phyloP scores from a whole-genome alignment of 805 yeast species.

The Yamadazyma olivae region DNA sequence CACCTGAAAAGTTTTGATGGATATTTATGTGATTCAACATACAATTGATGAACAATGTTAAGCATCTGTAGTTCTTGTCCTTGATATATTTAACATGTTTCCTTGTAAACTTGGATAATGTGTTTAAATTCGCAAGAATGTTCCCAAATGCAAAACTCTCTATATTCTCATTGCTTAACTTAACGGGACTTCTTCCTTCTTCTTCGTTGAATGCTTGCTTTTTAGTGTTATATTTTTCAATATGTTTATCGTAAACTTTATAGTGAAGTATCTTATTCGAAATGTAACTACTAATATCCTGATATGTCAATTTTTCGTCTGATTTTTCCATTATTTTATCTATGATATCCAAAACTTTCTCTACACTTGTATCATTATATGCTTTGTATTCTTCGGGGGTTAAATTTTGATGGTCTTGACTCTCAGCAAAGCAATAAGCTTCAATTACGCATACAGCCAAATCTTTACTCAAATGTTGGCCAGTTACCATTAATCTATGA shows the following conservation, averaged over 20 bases:
- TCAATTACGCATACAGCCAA: conserved; percentile 30
- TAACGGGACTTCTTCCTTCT: conserved; percentile 9
- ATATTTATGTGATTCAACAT: conserved; percentile 30
- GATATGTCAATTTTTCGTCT: conserved; percentile 15
- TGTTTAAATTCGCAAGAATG: conserved; percentile 26
- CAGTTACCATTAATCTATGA: conserved; percentile 24
- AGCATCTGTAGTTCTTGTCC: conserved; percentile 14
- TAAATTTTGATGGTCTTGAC: conserved; percentile 3
- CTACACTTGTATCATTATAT: conserved; percentile 23
- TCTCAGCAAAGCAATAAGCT: conserved; percentile 28
- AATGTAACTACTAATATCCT: conserved; percentile 28
- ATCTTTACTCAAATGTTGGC: conserved; percentile 34
- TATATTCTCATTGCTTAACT: conserved; percentile 24
- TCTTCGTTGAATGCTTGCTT: conserved; percentile 6
- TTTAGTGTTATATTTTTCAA: conserved; percentile 12
- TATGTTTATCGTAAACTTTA: conserved; percentile 21
- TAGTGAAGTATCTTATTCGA: conserved; percentile 26
- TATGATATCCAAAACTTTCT: conserved; percentile 29
- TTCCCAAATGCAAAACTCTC: conserved; percentile 27
- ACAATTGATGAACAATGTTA: conserved; percentile 32
- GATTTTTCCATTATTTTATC: conserved; percentile 21
- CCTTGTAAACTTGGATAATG: conserved; percentile 19
- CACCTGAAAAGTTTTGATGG: conserved; percentile 34
- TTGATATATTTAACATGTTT: conserved; percentile 22
- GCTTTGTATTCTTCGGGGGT: conserved; percentile 5